Evolutionary conservation across 441 rosid genomes (phyloP).

Genomic region (Arabidopsis hybrid): DNA sequence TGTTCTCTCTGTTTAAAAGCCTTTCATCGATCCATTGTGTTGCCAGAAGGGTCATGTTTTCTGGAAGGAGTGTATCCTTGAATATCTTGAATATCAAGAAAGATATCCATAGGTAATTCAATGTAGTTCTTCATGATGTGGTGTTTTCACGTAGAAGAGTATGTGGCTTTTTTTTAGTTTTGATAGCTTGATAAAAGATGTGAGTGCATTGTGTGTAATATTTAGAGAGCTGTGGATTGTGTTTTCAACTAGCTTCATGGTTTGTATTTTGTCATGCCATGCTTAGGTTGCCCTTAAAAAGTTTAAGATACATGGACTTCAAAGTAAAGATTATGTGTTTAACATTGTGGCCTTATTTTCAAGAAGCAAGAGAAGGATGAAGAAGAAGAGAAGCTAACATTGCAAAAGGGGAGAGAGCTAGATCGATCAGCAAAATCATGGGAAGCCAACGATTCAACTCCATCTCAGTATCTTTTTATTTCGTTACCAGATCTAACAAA

Average conservation of each 20-base stretch:
- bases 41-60: constrained; percentile 86
- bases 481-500: not conserved
- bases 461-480: not conserved
- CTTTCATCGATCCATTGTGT: constrained; percentile 77
- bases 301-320: not conserved
- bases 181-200: no score
- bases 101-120: constrained; percentile 71
- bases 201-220: no score
- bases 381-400: constrained; percentile 62
- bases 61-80: constrained; percentile 78
- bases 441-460: constrained; percentile 37
- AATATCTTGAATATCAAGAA: constrained; percentile 85
- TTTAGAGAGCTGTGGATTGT: no score
- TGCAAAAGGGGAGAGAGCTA: constrained; percentile 74
- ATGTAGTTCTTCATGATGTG: not conserved
- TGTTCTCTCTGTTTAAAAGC: constrained; percentile 83
- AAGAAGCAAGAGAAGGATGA: constrained; percentile 83
- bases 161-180: no score
- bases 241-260: no score
- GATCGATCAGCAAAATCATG: constrained; percentile 90
- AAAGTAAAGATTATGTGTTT: not conserved
- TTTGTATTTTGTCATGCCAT: not conserved
- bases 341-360: constrained; percentile 7
- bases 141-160: not conserved
- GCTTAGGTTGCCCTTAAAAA: not conserved